These are phyloP conservation scores for Biscogniauxia marginata DNA, from an alignment of 2,329 filamentous ascomycete genomes.

Conservation along the genomic window DNA sequence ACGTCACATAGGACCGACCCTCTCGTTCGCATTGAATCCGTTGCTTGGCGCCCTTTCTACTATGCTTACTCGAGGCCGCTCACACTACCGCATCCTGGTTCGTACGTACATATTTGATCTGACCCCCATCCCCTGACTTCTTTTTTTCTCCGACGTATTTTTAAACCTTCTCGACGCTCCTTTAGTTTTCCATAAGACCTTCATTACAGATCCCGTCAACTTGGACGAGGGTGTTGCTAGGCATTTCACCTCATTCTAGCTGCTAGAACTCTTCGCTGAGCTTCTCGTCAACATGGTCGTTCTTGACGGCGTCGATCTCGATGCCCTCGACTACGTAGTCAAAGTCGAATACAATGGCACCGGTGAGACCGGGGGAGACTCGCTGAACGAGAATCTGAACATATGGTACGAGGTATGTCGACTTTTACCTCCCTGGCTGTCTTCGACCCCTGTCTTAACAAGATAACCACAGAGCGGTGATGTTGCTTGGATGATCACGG, in stretches of 20 bases:
- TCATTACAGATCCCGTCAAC: no score
- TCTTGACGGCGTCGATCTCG: slow-evolving; percentile 41
- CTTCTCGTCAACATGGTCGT: slow-evolving; percentile 32
- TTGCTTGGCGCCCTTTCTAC: not conserved
- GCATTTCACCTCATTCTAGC: not conserved
- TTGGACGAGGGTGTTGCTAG: no score
- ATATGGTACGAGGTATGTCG: slow-evolving; percentile 69
- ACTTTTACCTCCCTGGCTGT: not conserved
- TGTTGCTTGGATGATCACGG: slow-evolving; percentile 79
- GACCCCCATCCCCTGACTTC: not conserved
- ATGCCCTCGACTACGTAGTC: slow-evolving; percentile 43
- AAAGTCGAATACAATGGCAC: slow-evolving; percentile 65
- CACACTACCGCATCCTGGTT: not conserved
- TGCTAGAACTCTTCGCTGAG: slow-evolving; percentile 5
- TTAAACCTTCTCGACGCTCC: not conserved
- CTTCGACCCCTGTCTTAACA: slow-evolving; percentile 8
- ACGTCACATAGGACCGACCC: not conserved
- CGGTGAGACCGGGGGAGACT: slow-evolving; percentile 63
- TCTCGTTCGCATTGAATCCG: not conserved
- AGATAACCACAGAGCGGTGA: slow-evolving; percentile 61
- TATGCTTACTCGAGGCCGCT: not conserved
- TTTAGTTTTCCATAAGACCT: not conserved
- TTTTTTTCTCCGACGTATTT: not conserved
- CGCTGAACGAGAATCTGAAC: slow-evolving; percentile 68
- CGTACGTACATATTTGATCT: not conserved